Conservation (phyloP, 768 basidiomycete genomes). For the Mycena alexandri region DNA sequence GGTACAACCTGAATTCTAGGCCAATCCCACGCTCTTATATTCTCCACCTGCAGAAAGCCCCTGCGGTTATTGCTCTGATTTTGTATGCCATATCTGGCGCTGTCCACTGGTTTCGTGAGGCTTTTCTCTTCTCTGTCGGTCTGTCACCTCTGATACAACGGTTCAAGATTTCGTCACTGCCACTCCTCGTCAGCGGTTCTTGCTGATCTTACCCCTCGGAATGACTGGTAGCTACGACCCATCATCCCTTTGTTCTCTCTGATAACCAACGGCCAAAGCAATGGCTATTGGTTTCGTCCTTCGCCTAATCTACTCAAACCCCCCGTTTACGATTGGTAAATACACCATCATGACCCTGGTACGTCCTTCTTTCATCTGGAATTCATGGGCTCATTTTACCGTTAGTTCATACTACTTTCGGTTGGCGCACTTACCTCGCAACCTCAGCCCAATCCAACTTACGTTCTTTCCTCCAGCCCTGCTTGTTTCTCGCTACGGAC, state of each 20-base stretch:
- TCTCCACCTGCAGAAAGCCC: conserved; percentile 14
- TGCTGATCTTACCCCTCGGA: conserved; percentile 33
- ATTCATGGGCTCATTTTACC: no score
- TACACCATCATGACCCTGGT: conserved; percentile 23
- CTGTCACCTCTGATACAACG: background rate
- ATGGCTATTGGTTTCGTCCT: conserved; percentile 24
- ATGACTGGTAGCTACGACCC: conserved; percentile 31
- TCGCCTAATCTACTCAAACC: conserved; percentile 3
- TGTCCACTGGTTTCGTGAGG: conserved; percentile 35
- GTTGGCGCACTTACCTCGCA: background rate
- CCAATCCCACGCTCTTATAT: no score
- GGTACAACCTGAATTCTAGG: background rate
- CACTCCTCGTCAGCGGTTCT: conserved; percentile 15
- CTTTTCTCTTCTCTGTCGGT: background rate
- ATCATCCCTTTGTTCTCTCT: background rate
- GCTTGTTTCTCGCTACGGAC: conserved; percentile 67
- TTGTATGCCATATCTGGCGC: conserved; percentile 26
- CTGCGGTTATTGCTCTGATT: conserved; percentile 19
- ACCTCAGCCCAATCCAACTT: no score
- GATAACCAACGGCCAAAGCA: background rate
- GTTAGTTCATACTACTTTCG: conserved; percentile 29
- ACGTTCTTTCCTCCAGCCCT: conserved; percentile 53
- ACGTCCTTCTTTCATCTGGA: background rate
- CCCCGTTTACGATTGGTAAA: background rate
- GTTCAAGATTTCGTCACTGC: conserved; percentile 12